phyloP scores from a whole-genome alignment of 2,329 filamentous ascomycete species.

The Aspergillus texensis region DNA sequence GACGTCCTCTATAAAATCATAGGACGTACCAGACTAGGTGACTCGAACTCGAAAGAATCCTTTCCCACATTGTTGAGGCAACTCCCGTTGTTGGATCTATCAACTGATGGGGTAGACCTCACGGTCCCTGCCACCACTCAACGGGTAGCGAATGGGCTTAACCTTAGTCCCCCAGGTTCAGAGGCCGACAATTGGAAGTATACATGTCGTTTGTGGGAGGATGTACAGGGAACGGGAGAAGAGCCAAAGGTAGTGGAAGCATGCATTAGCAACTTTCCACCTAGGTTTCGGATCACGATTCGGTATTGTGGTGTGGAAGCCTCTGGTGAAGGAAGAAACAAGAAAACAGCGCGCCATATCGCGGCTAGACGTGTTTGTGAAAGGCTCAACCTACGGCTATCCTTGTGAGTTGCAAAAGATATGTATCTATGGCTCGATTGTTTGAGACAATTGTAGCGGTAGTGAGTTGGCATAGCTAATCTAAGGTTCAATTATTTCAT shows the following conservation, averaged over 20 bases:
- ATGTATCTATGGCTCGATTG: background rate
- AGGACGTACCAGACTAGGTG: background rate
- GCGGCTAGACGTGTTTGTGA: background rate
- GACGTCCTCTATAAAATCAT: background rate
- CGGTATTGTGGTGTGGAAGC: background rate
- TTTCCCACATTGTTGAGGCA: background rate
- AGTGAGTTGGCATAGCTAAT: background rate
- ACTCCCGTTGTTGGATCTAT: background rate
- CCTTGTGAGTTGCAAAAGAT: background rate
- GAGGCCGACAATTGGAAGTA: background rate
- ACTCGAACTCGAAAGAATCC: background rate
- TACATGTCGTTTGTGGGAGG: background rate
- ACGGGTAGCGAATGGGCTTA: background rate
- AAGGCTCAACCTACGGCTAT: background rate
- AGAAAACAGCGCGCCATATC: background rate
- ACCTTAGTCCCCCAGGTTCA: background rate
- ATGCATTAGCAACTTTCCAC: background rate
- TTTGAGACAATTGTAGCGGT: background rate
- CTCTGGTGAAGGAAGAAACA: background rate
- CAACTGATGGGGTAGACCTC: background rate
- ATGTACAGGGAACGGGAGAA: background rate
- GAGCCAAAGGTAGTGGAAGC: background rate
- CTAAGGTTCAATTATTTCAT: background rate
- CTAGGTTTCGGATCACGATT: background rate
- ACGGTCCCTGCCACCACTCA: background rate